Percentiles rank a stretch among this genome's conserved stretches.
phyloP scores from a whole-genome alignment of 148 eudicot genomes.

The Silene conica region DNA sequence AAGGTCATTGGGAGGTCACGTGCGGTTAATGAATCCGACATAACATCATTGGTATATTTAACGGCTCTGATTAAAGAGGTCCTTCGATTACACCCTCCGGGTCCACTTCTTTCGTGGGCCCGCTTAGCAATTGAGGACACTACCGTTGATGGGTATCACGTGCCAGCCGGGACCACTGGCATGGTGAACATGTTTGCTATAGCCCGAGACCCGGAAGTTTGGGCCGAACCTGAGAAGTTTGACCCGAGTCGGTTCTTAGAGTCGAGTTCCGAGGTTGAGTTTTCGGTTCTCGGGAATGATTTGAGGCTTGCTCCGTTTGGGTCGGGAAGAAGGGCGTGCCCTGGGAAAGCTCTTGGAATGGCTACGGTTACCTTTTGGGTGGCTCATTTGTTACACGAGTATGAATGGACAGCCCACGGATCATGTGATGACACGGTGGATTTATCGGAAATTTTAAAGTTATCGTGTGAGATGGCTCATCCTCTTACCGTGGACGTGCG shows the following conservation, averaged over 20 bases:
- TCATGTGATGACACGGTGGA: conserved; percentile 27
- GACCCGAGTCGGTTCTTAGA: conserved; percentile 43
- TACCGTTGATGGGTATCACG: conserved; percentile 45
- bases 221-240: conserved; percentile 49
- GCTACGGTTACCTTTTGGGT: conserved; percentile 73
- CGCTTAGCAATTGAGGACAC: conserved; percentile 53
- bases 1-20: conserved; percentile 42
- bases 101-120: conserved; percentile 78
- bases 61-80: conserved; percentile 65
- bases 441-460: conserved; percentile 54
- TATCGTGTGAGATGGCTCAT: conserved; percentile 82
- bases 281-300: conserved; percentile 62
- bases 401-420: conserved; percentile 30
- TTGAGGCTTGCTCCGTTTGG: conserved; percentile 84
- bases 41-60: conserved; percentile 37
- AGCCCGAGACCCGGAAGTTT: conserved; percentile 43
- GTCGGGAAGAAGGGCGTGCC: conserved; percentile 70
- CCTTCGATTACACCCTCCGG: conserved; percentile 66
- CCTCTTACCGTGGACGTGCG: conserved; percentile 44
- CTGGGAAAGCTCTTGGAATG: conserved; percentile 68
- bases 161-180: conserved; percentile 67
- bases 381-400: conserved; percentile 59
- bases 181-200: conserved; percentile 81
- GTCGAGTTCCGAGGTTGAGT: conserved; percentile 14
- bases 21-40: conserved; percentile 41